phyloP scores from a whole-genome alignment of 1,284 basidiomycete species.

The Omphalotus olearius region DNA sequence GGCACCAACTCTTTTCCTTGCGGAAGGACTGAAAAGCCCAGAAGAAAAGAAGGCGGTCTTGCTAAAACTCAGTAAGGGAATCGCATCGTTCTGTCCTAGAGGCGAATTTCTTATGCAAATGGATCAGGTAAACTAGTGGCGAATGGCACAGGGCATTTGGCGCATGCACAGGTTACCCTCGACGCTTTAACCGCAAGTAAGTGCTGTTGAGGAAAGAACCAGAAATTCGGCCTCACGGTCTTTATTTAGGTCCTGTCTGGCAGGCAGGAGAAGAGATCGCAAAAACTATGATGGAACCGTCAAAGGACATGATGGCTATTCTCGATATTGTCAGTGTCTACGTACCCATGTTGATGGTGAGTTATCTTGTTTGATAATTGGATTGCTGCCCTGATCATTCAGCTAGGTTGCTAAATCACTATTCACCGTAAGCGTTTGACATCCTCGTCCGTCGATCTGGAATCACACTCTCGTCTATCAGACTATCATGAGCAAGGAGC shows the following conservation, averaged over 20 bases:
- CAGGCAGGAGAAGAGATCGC: constrained; percentile 8
- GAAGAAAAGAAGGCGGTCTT: background rate
- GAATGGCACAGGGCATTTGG: constrained; percentile 2
- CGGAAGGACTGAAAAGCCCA: constrained; percentile 1
- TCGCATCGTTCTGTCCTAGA: no score
- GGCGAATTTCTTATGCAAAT: background rate
- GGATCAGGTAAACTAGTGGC: no score
- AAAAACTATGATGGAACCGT: constrained; percentile 8
- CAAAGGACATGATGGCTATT: constrained; percentile 10
- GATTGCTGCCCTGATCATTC: background rate
- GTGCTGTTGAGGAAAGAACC: background rate
- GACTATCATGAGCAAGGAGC: constrained; percentile 23
- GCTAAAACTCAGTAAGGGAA: background rate
- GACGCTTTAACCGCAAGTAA: constrained; percentile 3
- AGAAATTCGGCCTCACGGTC: background rate
- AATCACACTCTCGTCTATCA: constrained; percentile 2
- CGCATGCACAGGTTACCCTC: constrained; percentile 1
- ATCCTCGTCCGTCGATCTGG: background rate
- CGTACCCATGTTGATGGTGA: constrained; percentile 10
- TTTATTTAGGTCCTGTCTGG: constrained; percentile 6
- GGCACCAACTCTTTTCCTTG: constrained; percentile 1
- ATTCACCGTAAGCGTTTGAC: constrained; percentile 15
- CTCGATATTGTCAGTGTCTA: constrained; percentile 5
- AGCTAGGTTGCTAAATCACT: constrained; percentile 9
- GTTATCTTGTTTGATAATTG: background rate